Percentiles rank a stretch among this genome's conserved stretches.
phyloP scores from a whole-genome alignment of 345 rosid species.

The Salix brachista region DNA sequence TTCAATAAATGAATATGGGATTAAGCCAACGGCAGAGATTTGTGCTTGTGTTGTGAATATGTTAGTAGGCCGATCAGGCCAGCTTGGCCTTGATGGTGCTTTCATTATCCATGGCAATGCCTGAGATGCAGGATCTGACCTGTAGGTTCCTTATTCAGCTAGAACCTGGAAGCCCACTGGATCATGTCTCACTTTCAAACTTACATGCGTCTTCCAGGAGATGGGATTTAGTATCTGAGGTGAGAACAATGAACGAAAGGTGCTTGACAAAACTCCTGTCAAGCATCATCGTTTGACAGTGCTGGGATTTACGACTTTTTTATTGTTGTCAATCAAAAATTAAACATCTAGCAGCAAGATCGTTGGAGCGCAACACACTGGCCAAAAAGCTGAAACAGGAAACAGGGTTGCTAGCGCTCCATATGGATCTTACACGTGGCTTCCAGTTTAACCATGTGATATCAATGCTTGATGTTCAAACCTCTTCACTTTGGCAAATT shows the following conservation, averaged over 20 bases:
- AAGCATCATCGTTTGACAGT: not conserved
- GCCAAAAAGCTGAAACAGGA: not conserved
- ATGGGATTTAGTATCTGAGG: conserved; percentile 60
- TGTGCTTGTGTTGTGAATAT: conserved; percentile 66
- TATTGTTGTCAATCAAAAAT: no score
- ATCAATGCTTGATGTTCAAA: not conserved
- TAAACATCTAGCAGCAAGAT: not conserved
- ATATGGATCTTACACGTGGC: not conserved
- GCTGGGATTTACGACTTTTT: not conserved
- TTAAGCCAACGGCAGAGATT: conserved; percentile 52
- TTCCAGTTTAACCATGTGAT: not conserved
- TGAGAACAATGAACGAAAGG: conserved; percentile 49
- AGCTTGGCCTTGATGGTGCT: conserved; percentile 52
- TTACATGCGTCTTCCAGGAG: conserved; percentile 50
- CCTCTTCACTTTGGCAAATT: not conserved
- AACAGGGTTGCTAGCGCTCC: not conserved
- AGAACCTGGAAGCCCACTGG: conserved; percentile 65
- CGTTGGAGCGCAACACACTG: not conserved
- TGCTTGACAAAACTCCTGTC: conserved; percentile 55
- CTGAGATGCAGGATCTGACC: conserved; percentile 55
- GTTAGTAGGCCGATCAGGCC: conserved; percentile 52
- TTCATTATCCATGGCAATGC: conserved; percentile 54
- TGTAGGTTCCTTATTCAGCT: conserved; percentile 45
- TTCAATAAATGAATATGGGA: conserved; percentile 32
- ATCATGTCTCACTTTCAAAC: conserved; percentile 57